Percentiles rank a stretch among this genome's conserved stretches.
Evolutionary conservation across 129 eudicot genomes (phyloP).

Genomic region (Flaveria brownii): DNA sequence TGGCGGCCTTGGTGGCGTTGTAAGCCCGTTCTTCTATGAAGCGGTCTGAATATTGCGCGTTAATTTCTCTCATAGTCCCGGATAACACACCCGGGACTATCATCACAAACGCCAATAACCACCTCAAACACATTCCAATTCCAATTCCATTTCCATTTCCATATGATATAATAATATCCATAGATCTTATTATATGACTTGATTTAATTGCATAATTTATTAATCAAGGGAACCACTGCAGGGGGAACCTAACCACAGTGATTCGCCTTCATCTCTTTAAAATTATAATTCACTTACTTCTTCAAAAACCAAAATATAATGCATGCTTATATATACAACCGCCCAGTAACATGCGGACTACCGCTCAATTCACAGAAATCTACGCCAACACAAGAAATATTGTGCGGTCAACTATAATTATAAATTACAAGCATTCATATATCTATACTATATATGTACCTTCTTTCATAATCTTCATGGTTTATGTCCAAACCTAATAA

Average conservation of each 20-base stretch:
- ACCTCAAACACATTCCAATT: conserved; percentile 15
- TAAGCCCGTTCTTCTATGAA: conserved; percentile 36
- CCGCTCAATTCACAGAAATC: too few species aligned
- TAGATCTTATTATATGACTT: not conserved
- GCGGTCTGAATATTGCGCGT: conserved; percentile 26
- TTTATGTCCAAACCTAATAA: too few species aligned
- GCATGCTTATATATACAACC: too few species aligned
- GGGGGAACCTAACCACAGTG: conserved; percentile 40
- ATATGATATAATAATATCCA: too few species aligned
- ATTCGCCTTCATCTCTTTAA: conserved; percentile 37
- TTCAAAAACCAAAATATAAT: not conserved
- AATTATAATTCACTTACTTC: not conserved
- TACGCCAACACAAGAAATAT: too few species aligned
- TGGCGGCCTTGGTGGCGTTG: conserved; percentile 31
- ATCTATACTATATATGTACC: too few species aligned
- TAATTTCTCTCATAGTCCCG: conserved; percentile 20
- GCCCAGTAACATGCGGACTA: too few species aligned
- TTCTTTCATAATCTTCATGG: too few species aligned
- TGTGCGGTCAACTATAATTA: too few species aligned
- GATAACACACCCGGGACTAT: conserved; percentile 29
- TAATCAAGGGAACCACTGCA: conserved; percentile 41
- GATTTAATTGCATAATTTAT: too few species aligned
- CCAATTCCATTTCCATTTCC: too few species aligned
- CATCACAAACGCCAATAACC: conserved; percentile 34
- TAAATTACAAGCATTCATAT: too few species aligned